These are phyloP conservation scores for Populus hybrid DNA, from an alignment of 441 rosid genomes.

Conservation along the genomic window DNA sequence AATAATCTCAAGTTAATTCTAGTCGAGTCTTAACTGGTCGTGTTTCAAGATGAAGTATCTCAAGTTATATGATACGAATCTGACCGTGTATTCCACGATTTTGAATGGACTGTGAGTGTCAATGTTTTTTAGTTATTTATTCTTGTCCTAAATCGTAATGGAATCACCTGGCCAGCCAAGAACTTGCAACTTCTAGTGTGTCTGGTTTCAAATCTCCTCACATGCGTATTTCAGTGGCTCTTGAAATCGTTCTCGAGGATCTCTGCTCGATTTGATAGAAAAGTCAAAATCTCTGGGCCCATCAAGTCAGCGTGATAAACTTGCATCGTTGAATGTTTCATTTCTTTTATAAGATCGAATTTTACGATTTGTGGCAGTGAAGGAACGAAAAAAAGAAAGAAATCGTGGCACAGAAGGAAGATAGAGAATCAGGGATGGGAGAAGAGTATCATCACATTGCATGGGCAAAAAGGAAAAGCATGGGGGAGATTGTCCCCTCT, in stretches of 20 bases:
- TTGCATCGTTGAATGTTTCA: not conserved
- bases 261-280: not conserved
- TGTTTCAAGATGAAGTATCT: not conserved
- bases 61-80: not conserved
- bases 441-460: no score
- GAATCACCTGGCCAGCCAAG: not conserved
- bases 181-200: not conserved
- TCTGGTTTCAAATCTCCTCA: not conserved
- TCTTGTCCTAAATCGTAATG: not conserved
- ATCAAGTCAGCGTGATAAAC: not conserved
- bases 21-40: not conserved
- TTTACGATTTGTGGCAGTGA: not conserved
- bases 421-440: not conserved
- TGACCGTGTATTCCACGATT: constrained; percentile 1
- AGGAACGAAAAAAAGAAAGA: no score
- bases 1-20: not conserved
- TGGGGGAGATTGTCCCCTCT: no score
- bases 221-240: not conserved
- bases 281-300: not conserved
- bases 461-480: no score
- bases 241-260: not conserved
- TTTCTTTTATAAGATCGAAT: not conserved
- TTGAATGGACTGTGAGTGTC: not conserved
- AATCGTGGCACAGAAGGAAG: not conserved
- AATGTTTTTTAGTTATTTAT: no score